These are phyloP conservation scores for Russula vinacea DNA, from an alignment of 768 basidiomycete genomes.

Conservation along the genomic window DNA sequence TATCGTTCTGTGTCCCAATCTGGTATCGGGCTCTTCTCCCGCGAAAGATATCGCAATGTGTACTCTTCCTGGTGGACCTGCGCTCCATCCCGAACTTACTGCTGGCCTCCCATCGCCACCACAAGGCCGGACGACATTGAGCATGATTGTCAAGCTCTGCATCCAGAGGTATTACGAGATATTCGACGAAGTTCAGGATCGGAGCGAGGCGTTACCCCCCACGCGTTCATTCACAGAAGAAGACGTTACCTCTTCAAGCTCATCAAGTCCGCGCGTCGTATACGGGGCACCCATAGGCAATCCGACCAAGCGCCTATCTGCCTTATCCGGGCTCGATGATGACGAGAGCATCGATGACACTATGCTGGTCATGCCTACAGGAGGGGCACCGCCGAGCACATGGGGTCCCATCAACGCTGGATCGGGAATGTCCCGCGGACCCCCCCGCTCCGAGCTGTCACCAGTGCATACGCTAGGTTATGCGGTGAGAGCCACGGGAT, in stretches of 20 bases:
- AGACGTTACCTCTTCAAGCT: slow-evolving; percentile 10
- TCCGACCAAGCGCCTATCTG: slow-evolving; percentile 25
- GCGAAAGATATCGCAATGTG: slow-evolving; percentile 74
- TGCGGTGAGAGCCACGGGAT: slow-evolving; percentile 32
- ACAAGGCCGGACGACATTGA: slow-evolving; percentile 62
- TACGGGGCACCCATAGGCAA: slow-evolving; percentile 13
- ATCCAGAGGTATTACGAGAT: slow-evolving; percentile 82
- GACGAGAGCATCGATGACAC: slow-evolving; percentile 76
- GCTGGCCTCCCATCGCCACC: slow-evolving; percentile 31
- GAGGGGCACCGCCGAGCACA: slow-evolving; percentile 39
- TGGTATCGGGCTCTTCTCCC: slow-evolving; percentile 66
- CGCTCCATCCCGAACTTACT: slow-evolving; percentile 37
- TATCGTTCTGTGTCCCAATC: slow-evolving; percentile 75
- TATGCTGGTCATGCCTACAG: slow-evolving; percentile 63
- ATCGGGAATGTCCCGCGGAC: slow-evolving; percentile 22
- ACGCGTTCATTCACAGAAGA: slow-evolving; percentile 25
- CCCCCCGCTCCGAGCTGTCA: slow-evolving; percentile 40
- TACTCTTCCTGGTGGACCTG: slow-evolving; percentile 51
- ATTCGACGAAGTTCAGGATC: slow-evolving; percentile 78
- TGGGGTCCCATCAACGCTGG: slow-evolving; percentile 35
- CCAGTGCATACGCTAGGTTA: slow-evolving; percentile 39
- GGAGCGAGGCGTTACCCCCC: slow-evolving; percentile 53
- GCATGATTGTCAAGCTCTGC: slow-evolving; percentile 68
- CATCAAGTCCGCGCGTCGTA: slow-evolving; percentile 23
- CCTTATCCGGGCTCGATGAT: slow-evolving; percentile 41